These are phyloP conservation scores for Lecanicillium sp. DNA, from an alignment of 2,329 filamentous ascomycete species.

Conservation along the genomic window DNA sequence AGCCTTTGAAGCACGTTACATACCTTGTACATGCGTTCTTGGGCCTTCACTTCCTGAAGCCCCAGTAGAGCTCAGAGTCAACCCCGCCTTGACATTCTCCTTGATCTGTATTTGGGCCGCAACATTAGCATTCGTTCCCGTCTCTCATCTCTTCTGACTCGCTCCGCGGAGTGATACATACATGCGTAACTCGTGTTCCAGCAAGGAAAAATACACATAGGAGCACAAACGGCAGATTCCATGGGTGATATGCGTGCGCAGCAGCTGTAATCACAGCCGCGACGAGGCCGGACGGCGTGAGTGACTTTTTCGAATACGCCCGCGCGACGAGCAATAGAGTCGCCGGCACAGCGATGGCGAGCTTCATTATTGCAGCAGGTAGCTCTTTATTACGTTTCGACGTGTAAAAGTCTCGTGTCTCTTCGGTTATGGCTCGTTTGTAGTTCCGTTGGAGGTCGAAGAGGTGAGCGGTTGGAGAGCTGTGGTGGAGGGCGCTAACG, in stretches of 20 bases:
- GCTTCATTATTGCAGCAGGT: slow-evolving; percentile 37
- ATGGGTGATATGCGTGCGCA: slow-evolving; percentile 85
- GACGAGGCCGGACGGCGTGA: slow-evolving; percentile 69
- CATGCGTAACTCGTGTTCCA: slow-evolving; percentile 77
- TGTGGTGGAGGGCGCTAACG: too few species aligned
- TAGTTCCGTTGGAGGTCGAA: too few species aligned
- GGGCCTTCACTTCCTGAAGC: slow-evolving; percentile 70
- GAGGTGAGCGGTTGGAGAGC: too few species aligned
- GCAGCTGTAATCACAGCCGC: slow-evolving; percentile 65
- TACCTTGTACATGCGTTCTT: slow-evolving; percentile 73
- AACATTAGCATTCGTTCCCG: slow-evolving; percentile 12
- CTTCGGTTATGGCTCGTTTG: too few species aligned
- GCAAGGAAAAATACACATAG: slow-evolving; percentile 79
- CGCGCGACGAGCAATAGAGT: slow-evolving; percentile 56
- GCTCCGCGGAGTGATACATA: slow-evolving; percentile 24
- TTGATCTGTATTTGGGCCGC: slow-evolving; percentile 78
- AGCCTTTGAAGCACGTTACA: slow-evolving; percentile 2
- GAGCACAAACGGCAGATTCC: slow-evolving; percentile 82
- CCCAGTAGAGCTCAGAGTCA: slow-evolving; percentile 73
- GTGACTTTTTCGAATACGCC: slow-evolving; percentile 62
- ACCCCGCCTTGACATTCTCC: slow-evolving; percentile 70
- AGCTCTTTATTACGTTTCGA: too few species aligned
- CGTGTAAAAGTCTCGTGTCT: too few species aligned
- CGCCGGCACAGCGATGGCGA: slow-evolving; percentile 47
- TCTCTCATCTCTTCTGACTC: too few species aligned